Evolutionary conservation across 768 basidiomycete genomes (phyloP), one percentile per base, ranked within the genome.

Genomic region (Cyclocybe cylindracea): DNA sequence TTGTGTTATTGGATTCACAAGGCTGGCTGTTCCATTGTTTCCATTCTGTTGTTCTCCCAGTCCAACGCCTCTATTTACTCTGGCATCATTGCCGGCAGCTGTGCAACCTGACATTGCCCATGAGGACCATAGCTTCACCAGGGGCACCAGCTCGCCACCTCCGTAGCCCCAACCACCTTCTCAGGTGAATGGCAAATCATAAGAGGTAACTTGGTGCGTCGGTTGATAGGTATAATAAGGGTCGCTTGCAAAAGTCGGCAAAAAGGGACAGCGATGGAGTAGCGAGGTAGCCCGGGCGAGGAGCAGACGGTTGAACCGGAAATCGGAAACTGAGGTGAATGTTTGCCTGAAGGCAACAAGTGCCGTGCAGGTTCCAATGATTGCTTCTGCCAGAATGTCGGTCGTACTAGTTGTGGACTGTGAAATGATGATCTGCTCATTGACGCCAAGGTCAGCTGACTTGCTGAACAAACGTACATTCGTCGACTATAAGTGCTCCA

Each of bases 401-500:
- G 61, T 85, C 84, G 61, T 80, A 80, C 78, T 78, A 81, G 61
- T 83, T 77, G 61, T 84, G 80, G 59, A 66, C 74, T 76, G 51
- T 9, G 3, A 19, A 14, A 48, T 16, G 38, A 42, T 52, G 14
- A 43, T 18, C 35, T n/a, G 19, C 19, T 24, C 54, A 48, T 8
- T 32, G 35, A n/a, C 4, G 33, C n/a, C 14, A 4, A 44, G 43
- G 7, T 32, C 4, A 46, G 19, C 11, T 29, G 36, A 52, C 29
- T n/a, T 19, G 5, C 24, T 24, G 24, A 24, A 10, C 32, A 14
- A n/a, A 66, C 77, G 46, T 57, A 74, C 75, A 76, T 67, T 82
- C 74, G 62, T 85, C 83, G 36, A 84, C 79, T 2, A 79, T 83
- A 53, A 84, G 62, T 7, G 78, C 74, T 4, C 79, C 81, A 0